Evolutionary conservation across 495 filamentous ascomycete species (phyloP), one percentile per base, ranked within the genome.

Genomic region (Penicillium lividum): DNA sequence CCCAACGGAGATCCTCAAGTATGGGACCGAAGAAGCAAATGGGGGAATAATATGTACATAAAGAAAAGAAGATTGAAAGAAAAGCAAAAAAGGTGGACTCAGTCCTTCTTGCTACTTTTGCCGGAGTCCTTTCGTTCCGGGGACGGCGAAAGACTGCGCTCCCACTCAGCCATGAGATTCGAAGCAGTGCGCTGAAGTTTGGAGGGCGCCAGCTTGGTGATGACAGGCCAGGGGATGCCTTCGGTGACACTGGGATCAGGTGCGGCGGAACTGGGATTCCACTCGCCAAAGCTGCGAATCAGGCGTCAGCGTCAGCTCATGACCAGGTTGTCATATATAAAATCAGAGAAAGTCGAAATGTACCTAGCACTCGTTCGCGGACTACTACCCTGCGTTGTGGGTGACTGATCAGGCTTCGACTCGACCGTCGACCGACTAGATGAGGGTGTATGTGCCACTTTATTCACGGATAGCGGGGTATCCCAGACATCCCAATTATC

Each of bases 91-190:
- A 28, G 28, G 22, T 15, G 1, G 25, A 27, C n/a, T 63, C 60
- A 77, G 59, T 77, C 73, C 51, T 65, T 72, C 61, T 76, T 76
- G 69, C 59, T 68, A 54, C 70, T 70, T 53, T 77, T 75, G 28
- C 66, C 53, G 8, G 68, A 63, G 34, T 55, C 44, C 42, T 63
- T 58, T 27, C 68, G 64, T 34, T 75, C 67, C 0, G 70, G 69
- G n/a, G 76, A 64, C 18, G 74, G 65, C 3, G 74, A 73, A 7
- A 80, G 69, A 49, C 75, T 77, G 22, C 74, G 72, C 58, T 94
- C 90, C 89, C 89, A 92, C 63, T 93, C 89, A 51, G 81, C 86
- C 84, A 93, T 91, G 55, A 91, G 74, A 52, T 85, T 84, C 25
- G 82, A 83, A 3, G 89, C 87, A n/a, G 87, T 87, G 9, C 78